A percentile compares a stretch with the other conserved stretches of the same genome.
Conservation (phyloP, 1,139 yeast genomes). For the Diutina mesorugosa region DNA sequence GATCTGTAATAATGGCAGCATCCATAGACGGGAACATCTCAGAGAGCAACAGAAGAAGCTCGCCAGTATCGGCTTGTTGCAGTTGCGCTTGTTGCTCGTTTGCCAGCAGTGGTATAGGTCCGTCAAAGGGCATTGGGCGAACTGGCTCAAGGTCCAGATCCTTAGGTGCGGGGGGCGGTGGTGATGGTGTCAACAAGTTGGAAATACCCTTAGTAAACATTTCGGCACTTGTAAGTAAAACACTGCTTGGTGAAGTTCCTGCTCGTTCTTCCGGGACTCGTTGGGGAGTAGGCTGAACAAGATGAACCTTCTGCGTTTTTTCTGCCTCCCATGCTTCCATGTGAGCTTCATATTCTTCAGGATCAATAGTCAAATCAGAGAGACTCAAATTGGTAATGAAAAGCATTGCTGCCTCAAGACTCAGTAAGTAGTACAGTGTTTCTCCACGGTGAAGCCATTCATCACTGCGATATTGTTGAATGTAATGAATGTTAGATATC, state of each 20-base stretch:
- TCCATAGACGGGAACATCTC: constrained; percentile 76
- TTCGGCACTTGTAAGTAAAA: constrained; percentile 39
- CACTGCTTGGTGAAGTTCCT: constrained; percentile 33
- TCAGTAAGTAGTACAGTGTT: constrained; percentile 75
- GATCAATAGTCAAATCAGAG: constrained; percentile 47
- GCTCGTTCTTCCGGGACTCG: background rate
- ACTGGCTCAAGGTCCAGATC: background rate
- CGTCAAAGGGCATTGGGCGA: constrained; percentile 5
- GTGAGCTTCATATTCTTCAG: constrained; percentile 40
- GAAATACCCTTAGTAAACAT: constrained; percentile 37
- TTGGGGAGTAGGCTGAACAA: constrained; percentile 11
- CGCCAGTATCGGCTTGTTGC: constrained; percentile 4
- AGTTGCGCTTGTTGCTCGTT: constrained; percentile 4
- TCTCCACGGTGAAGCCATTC: constrained; percentile 70
- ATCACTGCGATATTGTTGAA: constrained; percentile 68
- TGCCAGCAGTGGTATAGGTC: constrained; percentile 5
- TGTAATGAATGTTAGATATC: constrained; percentile 69
- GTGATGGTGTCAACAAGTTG: constrained; percentile 31
- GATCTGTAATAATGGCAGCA: constrained; percentile 53
- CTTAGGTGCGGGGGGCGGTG: constrained; percentile 14
- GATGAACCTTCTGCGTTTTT: constrained; percentile 7
- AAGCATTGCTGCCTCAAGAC: constrained; percentile 74
- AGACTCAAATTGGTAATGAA: constrained; percentile 53
- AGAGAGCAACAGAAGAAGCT: constrained; percentile 30
- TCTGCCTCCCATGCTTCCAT: constrained; percentile 40